Conservation (phyloP, 192 early-diverging fungal genomes). For the Coemansia sp. region DNA sequence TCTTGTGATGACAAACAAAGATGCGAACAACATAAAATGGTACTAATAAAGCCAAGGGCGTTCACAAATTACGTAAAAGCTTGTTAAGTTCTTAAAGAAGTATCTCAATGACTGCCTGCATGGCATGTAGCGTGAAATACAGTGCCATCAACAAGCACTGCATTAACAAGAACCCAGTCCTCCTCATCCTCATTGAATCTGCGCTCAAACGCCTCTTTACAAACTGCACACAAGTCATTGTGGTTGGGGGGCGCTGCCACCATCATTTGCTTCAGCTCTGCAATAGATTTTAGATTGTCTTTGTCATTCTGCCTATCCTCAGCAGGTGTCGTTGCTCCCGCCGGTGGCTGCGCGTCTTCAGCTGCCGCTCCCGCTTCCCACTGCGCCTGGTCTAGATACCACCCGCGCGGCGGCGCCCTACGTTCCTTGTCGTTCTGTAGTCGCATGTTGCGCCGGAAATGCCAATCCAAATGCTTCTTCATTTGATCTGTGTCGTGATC, state of each 20-base stretch:
- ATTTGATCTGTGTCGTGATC: constrained; percentile 70
- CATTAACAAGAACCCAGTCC: constrained; percentile 73
- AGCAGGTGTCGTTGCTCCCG: constrained; percentile 30
- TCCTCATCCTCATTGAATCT: constrained; percentile 76
- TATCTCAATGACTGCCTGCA: neutral
- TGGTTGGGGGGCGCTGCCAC: constrained; percentile 51
- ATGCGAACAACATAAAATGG: neutral
- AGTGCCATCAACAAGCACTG: constrained; percentile 57
- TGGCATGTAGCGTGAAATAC: constrained; percentile 52
- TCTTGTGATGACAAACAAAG: constrained; percentile 1
- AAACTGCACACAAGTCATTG: constrained; percentile 67
- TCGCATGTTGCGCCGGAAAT: constrained; percentile 92
- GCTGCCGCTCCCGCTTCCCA: constrained; percentile 39
- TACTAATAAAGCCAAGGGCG: constrained; percentile 1
- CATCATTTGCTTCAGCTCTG: constrained; percentile 35
- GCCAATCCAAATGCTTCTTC: constrained; percentile 89
- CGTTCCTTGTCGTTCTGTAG: constrained; percentile 76
- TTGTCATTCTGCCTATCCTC: constrained; percentile 12
- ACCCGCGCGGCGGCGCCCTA: constrained; percentile 79
- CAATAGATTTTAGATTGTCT: constrained; percentile 27
- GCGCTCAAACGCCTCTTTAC: constrained; percentile 71
- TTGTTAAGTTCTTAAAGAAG: neutral
- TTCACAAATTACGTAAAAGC: neutral
- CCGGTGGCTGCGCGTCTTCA: constrained; percentile 17
- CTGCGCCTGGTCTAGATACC: constrained; percentile 69